These are phyloP conservation scores for Bertia moriformis DNA, from an alignment of 2,329 filamentous ascomycete genomes.

Conservation along the genomic window DNA sequence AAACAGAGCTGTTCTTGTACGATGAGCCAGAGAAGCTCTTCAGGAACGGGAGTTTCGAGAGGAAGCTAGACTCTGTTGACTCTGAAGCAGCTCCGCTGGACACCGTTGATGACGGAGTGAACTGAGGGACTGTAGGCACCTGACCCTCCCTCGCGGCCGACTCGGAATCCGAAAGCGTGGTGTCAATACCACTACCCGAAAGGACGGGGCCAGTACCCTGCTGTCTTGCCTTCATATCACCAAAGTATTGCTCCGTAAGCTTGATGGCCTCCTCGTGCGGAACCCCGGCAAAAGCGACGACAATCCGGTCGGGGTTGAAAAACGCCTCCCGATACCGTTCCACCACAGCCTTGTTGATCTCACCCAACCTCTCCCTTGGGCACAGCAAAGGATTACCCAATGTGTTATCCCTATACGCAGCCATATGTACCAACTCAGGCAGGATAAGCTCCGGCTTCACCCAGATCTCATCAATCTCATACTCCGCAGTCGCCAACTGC, in stretches of 20 bases:
- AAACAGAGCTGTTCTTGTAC: conserved; percentile 42
- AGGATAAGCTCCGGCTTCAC: conserved; percentile 90
- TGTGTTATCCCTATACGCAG: conserved; percentile 90
- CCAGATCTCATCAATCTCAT: conserved; percentile 97
- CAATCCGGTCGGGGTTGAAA: conserved; percentile 79
- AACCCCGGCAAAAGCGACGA: conserved; percentile 88
- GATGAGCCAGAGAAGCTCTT: conserved; percentile 75
- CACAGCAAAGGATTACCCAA: conserved; percentile 86
- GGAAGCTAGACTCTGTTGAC: conserved; percentile 42
- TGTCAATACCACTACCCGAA: conserved; percentile 43
- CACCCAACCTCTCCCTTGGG: conserved; percentile 63
- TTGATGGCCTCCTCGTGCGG: conserved; percentile 66
- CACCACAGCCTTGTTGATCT: conserved; percentile 63
- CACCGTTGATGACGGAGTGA: conserved; percentile 9
- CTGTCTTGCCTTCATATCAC: conserved; percentile 56
- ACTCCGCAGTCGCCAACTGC: conserved; percentile 81
- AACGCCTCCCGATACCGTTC: conserved; percentile 69
- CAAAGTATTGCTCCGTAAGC: conserved; percentile 74
- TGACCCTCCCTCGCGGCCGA: conserved; percentile 13
- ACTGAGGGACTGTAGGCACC: conserved; percentile 15
- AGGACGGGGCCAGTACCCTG: conserved; percentile 26
- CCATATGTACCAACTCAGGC: conserved; percentile 87
- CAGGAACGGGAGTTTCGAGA: conserved; percentile 78
- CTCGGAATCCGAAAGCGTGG: conserved; percentile 21
- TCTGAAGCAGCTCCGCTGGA: conserved; percentile 17